Evolutionary conservation across 345 rosid genomes (phyloP).

Genomic region (Eucalyptus polybractea): DNA sequence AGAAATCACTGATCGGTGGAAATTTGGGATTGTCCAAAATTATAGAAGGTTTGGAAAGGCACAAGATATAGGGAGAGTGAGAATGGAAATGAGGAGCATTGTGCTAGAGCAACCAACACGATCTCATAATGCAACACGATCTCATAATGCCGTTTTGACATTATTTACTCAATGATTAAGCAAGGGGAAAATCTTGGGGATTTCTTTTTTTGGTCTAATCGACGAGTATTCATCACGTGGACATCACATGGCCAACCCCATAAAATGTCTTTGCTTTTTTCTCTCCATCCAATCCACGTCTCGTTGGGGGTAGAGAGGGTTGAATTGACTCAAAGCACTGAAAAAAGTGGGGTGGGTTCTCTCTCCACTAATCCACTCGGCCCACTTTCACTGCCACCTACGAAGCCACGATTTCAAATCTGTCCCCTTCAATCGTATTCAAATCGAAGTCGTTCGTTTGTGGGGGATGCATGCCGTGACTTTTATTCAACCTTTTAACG

Average conservation of each 20-base stretch:
- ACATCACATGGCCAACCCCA: not conserved
- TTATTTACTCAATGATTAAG: not conserved
- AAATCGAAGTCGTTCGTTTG: not conserved
- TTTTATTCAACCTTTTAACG: not conserved
- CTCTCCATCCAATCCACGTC: not conserved
- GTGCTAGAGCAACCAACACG: not conserved
- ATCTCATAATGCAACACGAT: not conserved
- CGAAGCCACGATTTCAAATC: not conserved
- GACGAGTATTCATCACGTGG: not conserved
- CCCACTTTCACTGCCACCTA: not conserved
- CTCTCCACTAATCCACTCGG: not conserved
- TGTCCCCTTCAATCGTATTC: not conserved
- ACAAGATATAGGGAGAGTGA: not conserved
- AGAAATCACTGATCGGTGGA: fast-evolving
- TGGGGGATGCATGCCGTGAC: not conserved
- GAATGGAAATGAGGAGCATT: not conserved
- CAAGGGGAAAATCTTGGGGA: not conserved
- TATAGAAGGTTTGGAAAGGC: not conserved
- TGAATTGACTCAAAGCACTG: not conserved
- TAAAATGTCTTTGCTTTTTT: not conserved
- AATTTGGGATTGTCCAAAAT: not conserved
- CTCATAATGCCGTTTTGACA: not conserved
- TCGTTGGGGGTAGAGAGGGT: not conserved
- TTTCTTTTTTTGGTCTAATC: not conserved
- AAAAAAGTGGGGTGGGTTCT: too few relatives aligned